Percentiles rank a stretch among this genome's conserved stretches.
These are phyloP conservation scores for Lodderomyces theae DNA, from an alignment of 1,139 yeast species.

Conservation along the genomic window DNA sequence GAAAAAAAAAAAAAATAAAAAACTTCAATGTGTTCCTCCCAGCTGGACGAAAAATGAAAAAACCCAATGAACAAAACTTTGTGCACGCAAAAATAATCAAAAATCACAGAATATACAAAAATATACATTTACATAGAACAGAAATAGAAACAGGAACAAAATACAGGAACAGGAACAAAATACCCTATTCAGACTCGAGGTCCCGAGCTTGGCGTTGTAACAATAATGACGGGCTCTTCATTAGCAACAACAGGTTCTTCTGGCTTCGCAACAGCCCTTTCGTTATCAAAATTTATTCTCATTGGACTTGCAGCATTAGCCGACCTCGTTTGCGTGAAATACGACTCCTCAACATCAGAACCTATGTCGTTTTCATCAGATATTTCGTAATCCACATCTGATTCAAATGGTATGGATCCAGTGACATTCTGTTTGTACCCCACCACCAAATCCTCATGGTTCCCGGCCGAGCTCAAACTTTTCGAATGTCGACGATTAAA, in stretches of 20 bases:
- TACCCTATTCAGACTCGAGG: conserved; percentile 11
- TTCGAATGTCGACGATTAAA: conserved; percentile 9
- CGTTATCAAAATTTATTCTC: conserved; percentile 2
- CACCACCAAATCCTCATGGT: conserved; percentile 20
- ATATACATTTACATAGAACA: neutral
- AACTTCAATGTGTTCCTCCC: neutral
- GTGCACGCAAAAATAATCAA: neutral
- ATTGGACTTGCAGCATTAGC: conserved; percentile 10
- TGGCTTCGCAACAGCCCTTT: neutral
- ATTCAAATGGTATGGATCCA: conserved; percentile 24
- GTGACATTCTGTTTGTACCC: conserved; percentile 29
- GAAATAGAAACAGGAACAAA: no score
- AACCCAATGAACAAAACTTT: no score
- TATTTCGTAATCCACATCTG: conserved; percentile 30
- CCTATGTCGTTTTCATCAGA: conserved; percentile 26
- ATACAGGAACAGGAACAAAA: no score
- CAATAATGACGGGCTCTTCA: conserved; percentile 21
- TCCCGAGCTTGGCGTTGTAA: conserved; percentile 24
- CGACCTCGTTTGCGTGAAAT: conserved; percentile 12
- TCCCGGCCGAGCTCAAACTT: conserved; percentile 8
- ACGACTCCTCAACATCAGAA: conserved; percentile 14
- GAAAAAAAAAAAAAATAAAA: no score
- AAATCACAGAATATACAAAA: conserved; percentile 3
- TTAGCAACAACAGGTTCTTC: conserved; percentile 3
- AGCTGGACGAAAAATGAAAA: neutral